Percentiles rank a stretch among this genome's conserved stretches.
These are phyloP conservation scores for Xylaria sp. DNA, from an alignment of 2,329 filamentous ascomycete species.

Conservation along the genomic window DNA sequence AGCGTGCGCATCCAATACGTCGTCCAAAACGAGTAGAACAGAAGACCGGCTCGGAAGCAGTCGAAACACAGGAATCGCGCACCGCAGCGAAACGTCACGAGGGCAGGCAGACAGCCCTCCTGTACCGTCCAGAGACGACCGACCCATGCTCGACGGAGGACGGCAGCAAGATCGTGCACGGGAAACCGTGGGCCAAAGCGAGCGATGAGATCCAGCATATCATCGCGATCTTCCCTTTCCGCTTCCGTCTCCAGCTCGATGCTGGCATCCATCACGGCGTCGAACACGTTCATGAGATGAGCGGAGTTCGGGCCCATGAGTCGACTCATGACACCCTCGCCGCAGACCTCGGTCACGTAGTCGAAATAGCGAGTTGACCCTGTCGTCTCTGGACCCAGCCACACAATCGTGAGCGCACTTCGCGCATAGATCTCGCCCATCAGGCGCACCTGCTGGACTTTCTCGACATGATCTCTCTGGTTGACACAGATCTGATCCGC, in stretches of 20 bases:
- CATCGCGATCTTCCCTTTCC: constrained; percentile 26
- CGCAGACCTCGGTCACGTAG: constrained; percentile 8
- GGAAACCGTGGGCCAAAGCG: constrained; percentile 25
- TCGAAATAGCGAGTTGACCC: constrained; percentile 12
- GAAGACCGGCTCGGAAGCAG: constrained; percentile 15
- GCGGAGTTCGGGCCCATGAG: constrained; percentile 24
- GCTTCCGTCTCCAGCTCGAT: constrained; percentile 17
- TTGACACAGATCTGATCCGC: constrained; percentile 25
- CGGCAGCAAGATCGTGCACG: constrained; percentile 25
- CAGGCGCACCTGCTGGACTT: constrained; percentile 18
- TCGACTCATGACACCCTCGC: constrained; percentile 11
- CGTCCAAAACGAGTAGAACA: constrained; percentile 32
- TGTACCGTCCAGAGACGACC: constrained; percentile 35
- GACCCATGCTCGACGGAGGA: constrained; percentile 31
- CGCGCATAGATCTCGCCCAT: constrained; percentile 21
- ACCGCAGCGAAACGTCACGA: constrained; percentile 17
- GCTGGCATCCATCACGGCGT: constrained; percentile 28
- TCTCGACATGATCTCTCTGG: constrained; percentile 18
- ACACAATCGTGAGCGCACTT: constrained; percentile 14
- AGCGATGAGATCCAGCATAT: constrained; percentile 24
- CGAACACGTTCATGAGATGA: constrained; percentile 27
- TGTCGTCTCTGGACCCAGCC: constrained; percentile 13
- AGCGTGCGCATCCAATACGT: constrained; percentile 26
- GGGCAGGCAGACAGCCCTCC: constrained; percentile 24
- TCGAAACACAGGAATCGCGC: constrained; percentile 15